phyloP scores from a whole-genome alignment of 495 filamentous ascomycete genomes.

The Lentithecium fluviatile region DNA sequence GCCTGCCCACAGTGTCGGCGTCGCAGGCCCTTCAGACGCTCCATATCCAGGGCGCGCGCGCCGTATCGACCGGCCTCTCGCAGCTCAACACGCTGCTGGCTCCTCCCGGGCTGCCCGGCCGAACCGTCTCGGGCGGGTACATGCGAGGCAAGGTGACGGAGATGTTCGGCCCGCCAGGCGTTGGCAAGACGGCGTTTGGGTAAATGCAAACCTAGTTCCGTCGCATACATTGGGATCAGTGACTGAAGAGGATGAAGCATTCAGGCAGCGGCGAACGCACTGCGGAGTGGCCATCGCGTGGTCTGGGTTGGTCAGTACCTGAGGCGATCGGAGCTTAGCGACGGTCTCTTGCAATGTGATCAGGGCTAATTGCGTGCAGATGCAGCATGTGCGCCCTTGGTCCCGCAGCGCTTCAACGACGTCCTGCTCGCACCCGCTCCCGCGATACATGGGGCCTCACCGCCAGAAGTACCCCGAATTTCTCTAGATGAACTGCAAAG shows the following conservation, averaged over 20 bases:
- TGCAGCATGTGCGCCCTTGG: constrained; percentile 25
- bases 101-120: constrained; percentile 22
- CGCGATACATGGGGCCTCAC: neutral
- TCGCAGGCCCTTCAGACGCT: constrained; percentile 75
- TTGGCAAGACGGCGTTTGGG: constrained; percentile 84
- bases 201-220: constrained; percentile 42
- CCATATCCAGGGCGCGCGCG: constrained; percentile 48
- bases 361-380: constrained; percentile 34
- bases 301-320: constrained; percentile 78
- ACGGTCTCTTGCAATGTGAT: constrained; percentile 11
- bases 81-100: constrained; percentile 49
- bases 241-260: constrained; percentile 44
- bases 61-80: constrained; percentile 65
- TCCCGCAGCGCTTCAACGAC: constrained; percentile 29
- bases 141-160: constrained; percentile 79
- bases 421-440: constrained; percentile 21
- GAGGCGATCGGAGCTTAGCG: constrained; percentile 18
- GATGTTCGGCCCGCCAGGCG: constrained; percentile 83
- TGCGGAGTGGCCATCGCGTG: constrained; percentile 62
- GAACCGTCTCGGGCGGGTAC: constrained; percentile 53
- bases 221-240: neutral
- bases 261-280: constrained; percentile 63
- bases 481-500: constrained; percentile 36
- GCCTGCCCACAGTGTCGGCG: constrained; percentile 83
- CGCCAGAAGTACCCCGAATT: neutral